Evolutionary conservation across 768 basidiomycete species (phyloP).

Genomic region (Austroboletus festivus): DNA sequence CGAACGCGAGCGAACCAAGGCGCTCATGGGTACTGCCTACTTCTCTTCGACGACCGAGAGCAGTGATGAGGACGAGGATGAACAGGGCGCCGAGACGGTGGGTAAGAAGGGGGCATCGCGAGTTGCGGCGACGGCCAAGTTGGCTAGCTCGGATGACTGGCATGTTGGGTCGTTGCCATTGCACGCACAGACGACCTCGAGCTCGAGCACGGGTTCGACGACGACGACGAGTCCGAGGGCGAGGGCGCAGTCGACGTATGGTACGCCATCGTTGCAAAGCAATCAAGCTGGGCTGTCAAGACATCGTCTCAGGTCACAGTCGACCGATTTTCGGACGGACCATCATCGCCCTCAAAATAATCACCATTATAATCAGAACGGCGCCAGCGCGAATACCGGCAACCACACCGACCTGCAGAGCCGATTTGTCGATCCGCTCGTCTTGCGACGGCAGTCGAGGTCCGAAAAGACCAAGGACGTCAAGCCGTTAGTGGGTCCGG

Average conservation of each 20-base stretch:
- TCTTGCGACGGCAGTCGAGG: slow-evolving; percentile 62
- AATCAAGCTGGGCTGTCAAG: slow-evolving; percentile 24
- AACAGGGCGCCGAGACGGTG: slow-evolving; percentile 45
- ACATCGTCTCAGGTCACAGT: slow-evolving; percentile 38
- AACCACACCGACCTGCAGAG: slow-evolving; percentile 10
- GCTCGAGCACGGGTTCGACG: no score
- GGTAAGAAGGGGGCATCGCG: slow-evolving; percentile 46
- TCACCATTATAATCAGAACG: no score
- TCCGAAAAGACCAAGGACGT: slow-evolving; percentile 40
- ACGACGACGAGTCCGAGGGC: slow-evolving; percentile 28
- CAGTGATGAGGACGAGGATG: slow-evolving; percentile 37
- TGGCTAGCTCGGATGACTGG: slow-evolving; percentile 26
- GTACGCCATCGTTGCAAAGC: slow-evolving; percentile 29
- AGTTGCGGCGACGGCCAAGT: slow-evolving; percentile 33
- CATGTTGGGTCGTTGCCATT: slow-evolving; percentile 2
- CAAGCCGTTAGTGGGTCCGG: slow-evolving; percentile 34
- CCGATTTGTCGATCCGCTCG: slow-evolving; percentile 77
- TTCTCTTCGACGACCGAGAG: slow-evolving; percentile 40
- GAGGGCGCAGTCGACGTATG: slow-evolving; percentile 62
- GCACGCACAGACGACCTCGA: no score
- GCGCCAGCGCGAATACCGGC: not conserved
- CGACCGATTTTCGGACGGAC: slow-evolving; percentile 33
- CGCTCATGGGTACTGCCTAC: slow-evolving; percentile 39
- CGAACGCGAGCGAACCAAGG: slow-evolving; percentile 25
- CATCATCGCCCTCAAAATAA: no score